phyloP scores from a whole-genome alignment of 2,329 filamentous ascomycete genomes.

The Nemania sp. region DNA sequence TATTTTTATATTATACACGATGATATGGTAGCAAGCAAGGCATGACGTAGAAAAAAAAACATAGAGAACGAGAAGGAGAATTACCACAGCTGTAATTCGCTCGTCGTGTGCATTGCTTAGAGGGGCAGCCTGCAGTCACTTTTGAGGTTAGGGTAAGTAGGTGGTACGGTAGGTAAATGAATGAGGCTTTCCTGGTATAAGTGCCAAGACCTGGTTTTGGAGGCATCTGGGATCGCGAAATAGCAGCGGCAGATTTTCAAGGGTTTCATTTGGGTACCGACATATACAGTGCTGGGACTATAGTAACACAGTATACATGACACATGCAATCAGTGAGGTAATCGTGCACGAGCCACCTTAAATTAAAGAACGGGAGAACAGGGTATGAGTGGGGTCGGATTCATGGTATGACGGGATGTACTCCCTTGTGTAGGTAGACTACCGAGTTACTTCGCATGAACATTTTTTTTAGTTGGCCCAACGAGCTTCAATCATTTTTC shows the following conservation, averaged over 20 bases:
- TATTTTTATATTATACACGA: neutral
- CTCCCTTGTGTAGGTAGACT: too few relatives aligned
- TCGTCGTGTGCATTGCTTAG: too few relatives aligned
- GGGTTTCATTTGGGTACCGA: neutral
- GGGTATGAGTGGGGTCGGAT: too few relatives aligned
- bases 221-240: constrained; percentile 2
- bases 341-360: constrained; percentile 24
- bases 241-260: constrained; percentile 14
- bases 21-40: neutral
- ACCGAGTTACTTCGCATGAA: too few relatives aligned
- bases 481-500: constrained; percentile 18
- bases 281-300: neutral
- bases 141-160: too few relatives aligned
- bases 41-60: neutral
- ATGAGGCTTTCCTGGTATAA: neutral
- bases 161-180: too few relatives aligned
- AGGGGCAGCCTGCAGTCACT: too few relatives aligned
- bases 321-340: too few relatives aligned
- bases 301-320: neutral
- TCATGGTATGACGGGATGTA: too few relatives aligned
- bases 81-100: neutral
- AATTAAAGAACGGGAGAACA: too few relatives aligned
- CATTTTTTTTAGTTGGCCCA: constrained; percentile 28
- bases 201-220: constrained; percentile 13
- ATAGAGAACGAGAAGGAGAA: neutral